Evolutionary conservation across 1,284 basidiomycete genomes (phyloP).

Genomic region (Cutaneotrichosporon cavernicola): DNA sequence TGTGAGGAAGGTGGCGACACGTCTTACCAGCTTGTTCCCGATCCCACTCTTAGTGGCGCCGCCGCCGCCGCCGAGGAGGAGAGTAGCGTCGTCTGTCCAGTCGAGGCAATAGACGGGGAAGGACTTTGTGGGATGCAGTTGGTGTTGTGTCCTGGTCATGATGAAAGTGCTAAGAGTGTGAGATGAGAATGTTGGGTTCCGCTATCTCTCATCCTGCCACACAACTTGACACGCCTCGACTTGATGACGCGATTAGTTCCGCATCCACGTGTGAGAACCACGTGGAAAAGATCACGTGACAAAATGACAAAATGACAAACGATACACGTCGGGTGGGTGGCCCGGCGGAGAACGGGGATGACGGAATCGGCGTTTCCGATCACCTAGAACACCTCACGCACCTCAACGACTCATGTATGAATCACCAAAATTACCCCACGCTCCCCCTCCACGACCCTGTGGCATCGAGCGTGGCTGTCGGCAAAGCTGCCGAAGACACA

Average conservation of each 20-base stretch:
- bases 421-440: not conserved
- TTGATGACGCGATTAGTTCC: not conserved
- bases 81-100: slow-evolving; percentile 70
- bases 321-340: no score
- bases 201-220: not conserved
- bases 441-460: not conserved
- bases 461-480: not conserved
- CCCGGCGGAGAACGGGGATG: not conserved
- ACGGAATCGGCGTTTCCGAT: not conserved
- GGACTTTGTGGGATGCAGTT: slow-evolving; percentile 66
- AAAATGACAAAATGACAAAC: not conserved
- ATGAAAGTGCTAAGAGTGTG: not conserved
- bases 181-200: slow-evolving; percentile 4
- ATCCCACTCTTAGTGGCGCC: slow-evolving; percentile 77
- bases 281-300: not conserved
- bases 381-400: not conserved
- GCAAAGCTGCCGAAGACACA: not conserved
- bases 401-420: not conserved
- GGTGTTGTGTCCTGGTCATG: slow-evolving; percentile 75
- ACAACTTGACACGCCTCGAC: not conserved
- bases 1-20: not conserved
- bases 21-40: slow-evolving; percentile 80
- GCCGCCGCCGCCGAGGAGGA: slow-evolving; percentile 87
- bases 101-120: slow-evolving; percentile 86
- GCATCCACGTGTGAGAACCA: not conserved